phyloP scores from a whole-genome alignment of 2,329 filamentous ascomycete genomes.

The Curvularia sp. region DNA sequence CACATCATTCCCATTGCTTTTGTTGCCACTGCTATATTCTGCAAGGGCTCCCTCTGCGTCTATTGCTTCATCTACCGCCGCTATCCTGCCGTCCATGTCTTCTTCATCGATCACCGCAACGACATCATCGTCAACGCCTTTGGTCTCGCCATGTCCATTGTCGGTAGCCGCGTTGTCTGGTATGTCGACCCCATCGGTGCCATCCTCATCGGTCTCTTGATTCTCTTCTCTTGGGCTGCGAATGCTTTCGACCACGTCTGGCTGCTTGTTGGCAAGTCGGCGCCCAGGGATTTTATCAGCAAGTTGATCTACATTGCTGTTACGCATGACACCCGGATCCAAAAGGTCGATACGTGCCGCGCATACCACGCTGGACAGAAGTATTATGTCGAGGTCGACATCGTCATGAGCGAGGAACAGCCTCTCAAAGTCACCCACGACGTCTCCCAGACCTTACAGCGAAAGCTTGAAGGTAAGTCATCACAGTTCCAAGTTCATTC shows the following conservation, averaged over 20 bases:
- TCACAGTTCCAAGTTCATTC: constrained; percentile 11
- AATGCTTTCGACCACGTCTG: constrained; percentile 69
- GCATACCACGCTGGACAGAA: constrained; percentile 68
- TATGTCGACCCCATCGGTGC: constrained; percentile 68
- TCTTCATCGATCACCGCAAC: constrained; percentile 65
- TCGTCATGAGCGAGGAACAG: constrained; percentile 64
- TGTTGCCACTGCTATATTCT: constrained; percentile 57
- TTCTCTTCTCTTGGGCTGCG: constrained; percentile 66
- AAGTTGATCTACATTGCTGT: constrained; percentile 64
- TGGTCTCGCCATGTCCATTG: constrained; percentile 63
- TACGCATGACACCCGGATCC: constrained; percentile 62
- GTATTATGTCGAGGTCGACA: constrained; percentile 68
- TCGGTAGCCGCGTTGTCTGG: constrained; percentile 62
- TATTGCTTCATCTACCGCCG: constrained; percentile 62
- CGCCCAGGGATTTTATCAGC: constrained; percentile 63
- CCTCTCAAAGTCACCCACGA: constrained; percentile 66
- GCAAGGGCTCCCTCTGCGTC: constrained; percentile 60
- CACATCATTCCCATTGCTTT: constrained; percentile 64
- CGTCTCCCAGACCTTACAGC: constrained; percentile 65
- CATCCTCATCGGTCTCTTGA: constrained; percentile 66
- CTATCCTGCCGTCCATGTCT: constrained; percentile 64
- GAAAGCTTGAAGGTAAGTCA: constrained; percentile 63
- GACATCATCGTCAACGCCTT: constrained; percentile 64
- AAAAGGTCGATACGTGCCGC: constrained; percentile 66
- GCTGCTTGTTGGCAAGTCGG: constrained; percentile 67